These are phyloP conservation scores for Suillus cothurnatus DNA, from an alignment of 768 basidiomycete genomes.

Conservation along the genomic window DNA sequence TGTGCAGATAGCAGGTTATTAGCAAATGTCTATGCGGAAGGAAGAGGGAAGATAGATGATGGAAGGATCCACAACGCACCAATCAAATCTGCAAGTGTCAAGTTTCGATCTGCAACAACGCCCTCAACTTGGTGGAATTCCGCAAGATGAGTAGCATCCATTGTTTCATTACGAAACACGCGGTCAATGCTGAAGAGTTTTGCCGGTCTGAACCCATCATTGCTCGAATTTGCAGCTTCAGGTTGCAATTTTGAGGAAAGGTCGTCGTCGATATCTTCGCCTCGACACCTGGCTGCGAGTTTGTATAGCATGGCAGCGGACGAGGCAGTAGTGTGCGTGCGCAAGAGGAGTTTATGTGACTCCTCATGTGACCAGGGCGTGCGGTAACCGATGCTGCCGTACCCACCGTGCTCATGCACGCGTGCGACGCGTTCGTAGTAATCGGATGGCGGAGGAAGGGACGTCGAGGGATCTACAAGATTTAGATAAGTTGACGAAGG, in stretches of 20 bases:
- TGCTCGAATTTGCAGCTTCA: constrained; percentile 22
- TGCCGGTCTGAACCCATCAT: constrained; percentile 86
- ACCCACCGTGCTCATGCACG: constrained; percentile 86
- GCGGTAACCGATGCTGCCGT: constrained; percentile 94
- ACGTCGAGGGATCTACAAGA: constrained; percentile 71
- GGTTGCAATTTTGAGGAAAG: constrained; percentile 16
- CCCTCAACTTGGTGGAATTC: constrained; percentile 99
- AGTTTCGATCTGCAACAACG: constrained; percentile 90
- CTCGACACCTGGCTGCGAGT: constrained; percentile 82
- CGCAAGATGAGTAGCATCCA: constrained; percentile 97
- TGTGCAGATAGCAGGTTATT: constrained; percentile 28
- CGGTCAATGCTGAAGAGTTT: constrained; percentile 98
- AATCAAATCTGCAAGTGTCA: constrained; percentile 94
- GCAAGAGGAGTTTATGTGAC: constrained; percentile 86
- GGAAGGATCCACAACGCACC: constrained; percentile 48
- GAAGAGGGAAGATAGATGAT: neutral
- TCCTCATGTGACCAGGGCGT: constrained; percentile 95
- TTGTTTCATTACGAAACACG: constrained; percentile 98
- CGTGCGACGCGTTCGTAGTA: constrained; percentile 86
- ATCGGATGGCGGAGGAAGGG: constrained; percentile 73
- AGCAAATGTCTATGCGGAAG: neutral
- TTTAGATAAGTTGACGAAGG: neutral
- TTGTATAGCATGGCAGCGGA: constrained; percentile 94
- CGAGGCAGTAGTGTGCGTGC: constrained; percentile 96
- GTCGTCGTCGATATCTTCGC: constrained; percentile 44